Conservation (phyloP, 2,329 filamentous ascomycete species). For the Fusarium scirpi region DNA sequence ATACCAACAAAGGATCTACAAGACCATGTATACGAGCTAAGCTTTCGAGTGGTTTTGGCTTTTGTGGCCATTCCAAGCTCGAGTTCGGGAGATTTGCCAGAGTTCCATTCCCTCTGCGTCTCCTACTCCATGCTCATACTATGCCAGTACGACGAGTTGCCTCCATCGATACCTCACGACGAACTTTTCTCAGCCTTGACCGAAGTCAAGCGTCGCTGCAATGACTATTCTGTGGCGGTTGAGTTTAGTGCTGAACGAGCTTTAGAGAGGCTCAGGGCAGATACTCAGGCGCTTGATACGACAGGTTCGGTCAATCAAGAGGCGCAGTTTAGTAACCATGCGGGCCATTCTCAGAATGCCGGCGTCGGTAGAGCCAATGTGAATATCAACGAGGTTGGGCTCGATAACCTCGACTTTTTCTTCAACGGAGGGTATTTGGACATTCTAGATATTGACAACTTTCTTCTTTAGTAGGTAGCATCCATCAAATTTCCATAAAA, state of each 20-base stretch:
- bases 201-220: constrained; percentile 23
- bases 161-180: neutral
- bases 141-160: constrained; percentile 24
- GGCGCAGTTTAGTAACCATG: neutral
- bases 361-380: neutral
- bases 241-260: constrained; percentile 30
- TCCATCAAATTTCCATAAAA: neutral
- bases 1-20: constrained; percentile 12
- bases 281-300: neutral
- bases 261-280: constrained; percentile 19
- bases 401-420: constrained; percentile 29
- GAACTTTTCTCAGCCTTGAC: constrained; percentile 8
- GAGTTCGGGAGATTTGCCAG: constrained; percentile 23
- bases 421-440: constrained; percentile 32
- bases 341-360: neutral
- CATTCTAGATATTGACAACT: constrained; percentile 22
- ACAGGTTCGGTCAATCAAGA: neutral
- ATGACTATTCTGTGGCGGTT: constrained; percentile 18
- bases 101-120: constrained; percentile 27
- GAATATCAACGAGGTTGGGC: constrained; percentile 3
- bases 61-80: constrained; percentile 20
- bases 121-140: constrained; percentile 29
- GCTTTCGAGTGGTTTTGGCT: constrained; percentile 22
- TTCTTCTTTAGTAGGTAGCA: neutral
- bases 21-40: constrained; percentile 17